Base-by-base conservation (phyloP, 2,329 filamentous ascomycete species). In the Clonostachys rosea region DNA sequence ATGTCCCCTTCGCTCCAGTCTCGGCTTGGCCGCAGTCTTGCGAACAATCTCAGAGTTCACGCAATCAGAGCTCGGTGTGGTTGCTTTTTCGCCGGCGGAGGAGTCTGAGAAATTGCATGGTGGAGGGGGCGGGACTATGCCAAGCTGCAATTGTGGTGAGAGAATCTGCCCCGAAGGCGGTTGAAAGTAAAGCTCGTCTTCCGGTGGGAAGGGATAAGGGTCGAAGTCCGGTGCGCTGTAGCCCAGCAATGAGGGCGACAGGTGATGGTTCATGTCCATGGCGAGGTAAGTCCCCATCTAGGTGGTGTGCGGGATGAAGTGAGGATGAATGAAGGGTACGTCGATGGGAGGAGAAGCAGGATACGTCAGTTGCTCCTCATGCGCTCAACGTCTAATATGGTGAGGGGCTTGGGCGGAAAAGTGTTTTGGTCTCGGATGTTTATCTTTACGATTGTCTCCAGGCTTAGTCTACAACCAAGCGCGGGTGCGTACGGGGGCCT, bases 1-100 rank as follows among this genome's bases (percentile, higher is more conserved):
- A 52, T 86, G 83, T 1, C 83, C 81, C 51, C 80, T 74, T 47
- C 83, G 67, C 59, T 80, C 78, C 24, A 76, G 52, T 41, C 70
- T 66, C 53, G 69, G 68, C 54, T 61, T 70, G 44, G 59, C 59
- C 42, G 50, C 30, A 18, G 54, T 42, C 34, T 55, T 35, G 6
- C 24, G 47, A 11, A 30, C 40, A 12, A 47, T n/a, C 4, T 48
- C 47, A 17, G 24, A 41, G 24, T 7, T 35, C 13, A 37, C 30
- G 18, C 20, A 43, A 39, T 35, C 41, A 18, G 30, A 35, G 40
- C 17, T 20, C n/a, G 46, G 42, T 33, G 42, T 40, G 6, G 46
- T 44, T 14, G 42, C 24, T 33, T 20, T 44, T 30, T 30, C 24
- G 35, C 36, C 37, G 17, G 14, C 34, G 17, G 35, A 40, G n/a